Conservation (phyloP, 2,329 filamentous ascomycete species). For the Pyrenochaeta sp. region DNA sequence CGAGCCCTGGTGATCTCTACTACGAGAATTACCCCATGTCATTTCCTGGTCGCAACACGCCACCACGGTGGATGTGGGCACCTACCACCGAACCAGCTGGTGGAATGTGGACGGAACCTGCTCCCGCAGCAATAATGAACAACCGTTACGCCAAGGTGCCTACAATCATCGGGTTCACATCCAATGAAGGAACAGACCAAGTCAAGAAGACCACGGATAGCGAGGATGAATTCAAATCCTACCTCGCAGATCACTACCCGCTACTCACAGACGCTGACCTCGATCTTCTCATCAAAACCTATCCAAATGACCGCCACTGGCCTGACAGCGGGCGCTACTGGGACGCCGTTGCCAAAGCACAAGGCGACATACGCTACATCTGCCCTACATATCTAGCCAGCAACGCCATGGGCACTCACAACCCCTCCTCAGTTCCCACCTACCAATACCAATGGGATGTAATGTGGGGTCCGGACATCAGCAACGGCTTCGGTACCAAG, state of each 20-base stretch:
- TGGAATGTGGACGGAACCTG: constrained; percentile 40
- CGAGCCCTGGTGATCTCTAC: constrained; percentile 40
- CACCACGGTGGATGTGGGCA: constrained; percentile 48
- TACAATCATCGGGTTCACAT: constrained; percentile 43
- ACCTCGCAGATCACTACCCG: constrained; percentile 52
- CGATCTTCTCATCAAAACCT: constrained; percentile 31
- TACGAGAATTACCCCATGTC: constrained; percentile 46
- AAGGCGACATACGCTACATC: constrained; percentile 47
- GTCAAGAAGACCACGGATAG: constrained; percentile 48
- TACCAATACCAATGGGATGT: constrained; percentile 49
- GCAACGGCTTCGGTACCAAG: constrained; percentile 45
- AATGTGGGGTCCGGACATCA: constrained; percentile 39
- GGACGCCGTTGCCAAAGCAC: constrained; percentile 45
- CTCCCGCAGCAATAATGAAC: constrained; percentile 36
- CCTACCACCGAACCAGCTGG: constrained; percentile 41
- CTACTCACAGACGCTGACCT: constrained; percentile 63
- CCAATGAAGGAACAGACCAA: constrained; percentile 53
- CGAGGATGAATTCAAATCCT: constrained; percentile 48
- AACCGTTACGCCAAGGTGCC: constrained; percentile 41
- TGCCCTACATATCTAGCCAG: constrained; percentile 43
- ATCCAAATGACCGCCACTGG: constrained; percentile 47
- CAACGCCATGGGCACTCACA: constrained; percentile 42
- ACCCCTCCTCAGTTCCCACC: constrained; percentile 33
- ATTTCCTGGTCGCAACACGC: constrained; percentile 41
- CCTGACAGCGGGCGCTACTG: constrained; percentile 43